Evolutionary conservation across 352 stramenopile species (phyloP), one percentile per base, ranked within the genome.

Genomic region (Phytophthora meadii): DNA sequence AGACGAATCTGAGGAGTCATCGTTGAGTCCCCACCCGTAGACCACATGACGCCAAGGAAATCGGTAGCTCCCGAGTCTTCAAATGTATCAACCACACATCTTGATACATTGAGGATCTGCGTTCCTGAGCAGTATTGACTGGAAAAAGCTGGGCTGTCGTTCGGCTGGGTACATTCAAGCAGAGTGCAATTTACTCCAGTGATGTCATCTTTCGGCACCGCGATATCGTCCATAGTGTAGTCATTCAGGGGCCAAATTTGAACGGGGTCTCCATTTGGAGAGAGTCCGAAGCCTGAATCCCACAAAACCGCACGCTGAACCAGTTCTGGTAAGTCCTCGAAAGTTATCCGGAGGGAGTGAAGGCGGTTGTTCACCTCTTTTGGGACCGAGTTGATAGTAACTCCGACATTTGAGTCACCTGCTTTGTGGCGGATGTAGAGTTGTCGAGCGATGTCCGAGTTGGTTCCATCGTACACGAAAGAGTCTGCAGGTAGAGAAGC

Each of bases 381-480:
- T n/a, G 62, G 66, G 11, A 74, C 42, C 2, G 39, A 57, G 22
- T 62, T 65, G 36, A 74, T 57, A 1, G 17, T 19, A 15, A 77
- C 41, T 32, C 41, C 8, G 2, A 32, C 19, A 12, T 24, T 32
- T 14, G 42, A 46, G 24, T 65, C 65, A 3, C 67, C 67, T 11
- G 66, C 56, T 11, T 50, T 24, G 30, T 73, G 51, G 5, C 59
- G 72, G 32, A 56, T 46, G 58, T 76, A 80, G 11, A 77, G 65
- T 37, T 79, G 73, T 34, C 68, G 65, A 4, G 73, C 69, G 25
- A 79, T 68, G 34, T 76, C 65, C 17, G 74, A 85, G 39, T 74
- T 81, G 24, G 58, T 61, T 24, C 68, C 68, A 46, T 80, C 68
- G n/a, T n/a, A n/a, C n/a, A n/a, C n/a, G 46, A 80, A 49, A 7